A percentile compares a stretch with the other conserved stretches of the same genome.
These are phyloP conservation scores for Candida berthetii DNA, from an alignment of 805 yeast genomes.

Conservation along the genomic window DNA sequence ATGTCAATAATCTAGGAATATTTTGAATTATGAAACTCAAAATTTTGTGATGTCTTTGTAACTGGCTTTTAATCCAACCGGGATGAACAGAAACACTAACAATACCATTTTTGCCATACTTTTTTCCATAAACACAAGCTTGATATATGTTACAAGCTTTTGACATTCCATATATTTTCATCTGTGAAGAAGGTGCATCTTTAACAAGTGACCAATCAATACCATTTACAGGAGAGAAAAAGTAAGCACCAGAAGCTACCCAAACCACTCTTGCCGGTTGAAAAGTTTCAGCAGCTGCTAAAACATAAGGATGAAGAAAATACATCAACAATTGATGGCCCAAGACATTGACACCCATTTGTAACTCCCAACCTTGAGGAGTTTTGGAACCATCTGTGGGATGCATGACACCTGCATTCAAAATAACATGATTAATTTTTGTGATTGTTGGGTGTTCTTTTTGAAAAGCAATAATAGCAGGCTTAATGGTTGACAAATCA, in stretches of 20 bases:
- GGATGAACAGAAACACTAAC: conserved; percentile 33
- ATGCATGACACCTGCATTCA: conserved; percentile 40
- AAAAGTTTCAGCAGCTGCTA: conserved; percentile 22
- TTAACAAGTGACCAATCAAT: conserved; percentile 24
- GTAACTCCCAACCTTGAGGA: conserved; percentile 38
- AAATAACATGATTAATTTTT: conserved; percentile 28
- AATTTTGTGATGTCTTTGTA: conserved; percentile 26
- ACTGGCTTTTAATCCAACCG: conserved; percentile 29
- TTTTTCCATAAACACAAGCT: conserved; percentile 27
- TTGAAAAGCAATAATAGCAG: conserved; percentile 26
- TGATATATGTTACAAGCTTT: conserved; percentile 35
- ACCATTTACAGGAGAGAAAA: conserved; percentile 24
- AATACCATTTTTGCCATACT: conserved; percentile 25
- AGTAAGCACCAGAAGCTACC: conserved; percentile 34
- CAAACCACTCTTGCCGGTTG: conserved; percentile 36
- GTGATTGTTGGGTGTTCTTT: conserved; percentile 8
- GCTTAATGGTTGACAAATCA: conserved; percentile 35
- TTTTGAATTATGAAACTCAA: too few relatives aligned
- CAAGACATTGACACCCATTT: conserved; percentile 40
- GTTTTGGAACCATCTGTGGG: conserved; percentile 31
- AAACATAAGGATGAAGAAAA: conserved; percentile 29
- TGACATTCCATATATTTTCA: conserved; percentile 28
- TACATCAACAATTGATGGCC: conserved; percentile 39
- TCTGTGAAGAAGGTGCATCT: conserved; percentile 4
- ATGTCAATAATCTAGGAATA: conserved; percentile 1